These are phyloP conservation scores for Pleurotus tuoliensis DNA, from an alignment of 768 basidiomycete species.

Conservation along the genomic window DNA sequence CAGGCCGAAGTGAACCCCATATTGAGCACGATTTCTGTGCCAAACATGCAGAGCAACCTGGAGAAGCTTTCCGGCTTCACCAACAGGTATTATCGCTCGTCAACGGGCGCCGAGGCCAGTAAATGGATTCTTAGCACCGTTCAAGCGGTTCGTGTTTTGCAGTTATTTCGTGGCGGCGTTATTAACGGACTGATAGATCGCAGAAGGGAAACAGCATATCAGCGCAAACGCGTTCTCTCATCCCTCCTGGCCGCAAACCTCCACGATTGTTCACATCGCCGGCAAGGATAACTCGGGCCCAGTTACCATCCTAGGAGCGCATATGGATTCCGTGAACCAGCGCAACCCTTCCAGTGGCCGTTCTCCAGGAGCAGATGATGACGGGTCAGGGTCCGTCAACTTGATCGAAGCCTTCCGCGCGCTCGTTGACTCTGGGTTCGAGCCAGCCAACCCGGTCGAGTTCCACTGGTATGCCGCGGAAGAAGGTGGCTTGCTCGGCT, in stretches of 20 bases:
- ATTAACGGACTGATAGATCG: slow-evolving; percentile 1
- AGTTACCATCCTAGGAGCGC: slow-evolving; percentile 35
- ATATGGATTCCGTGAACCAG: slow-evolving; percentile 40
- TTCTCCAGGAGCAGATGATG: slow-evolving; percentile 49
- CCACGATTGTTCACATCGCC: slow-evolving; percentile 33
- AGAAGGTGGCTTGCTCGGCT: slow-evolving; percentile 43
- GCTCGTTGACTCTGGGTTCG: slow-evolving; percentile 34
- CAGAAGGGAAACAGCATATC: slow-evolving; percentile 22
- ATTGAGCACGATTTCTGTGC: slow-evolving; percentile 17
- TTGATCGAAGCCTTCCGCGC: slow-evolving; percentile 38
- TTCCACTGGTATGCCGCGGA: slow-evolving; percentile 48
- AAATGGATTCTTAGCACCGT: slow-evolving; percentile 28
- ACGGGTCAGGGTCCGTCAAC: slow-evolving; percentile 43
- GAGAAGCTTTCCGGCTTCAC: slow-evolving; percentile 27
- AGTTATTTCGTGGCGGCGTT: background rate
- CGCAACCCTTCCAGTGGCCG: slow-evolving; percentile 33
- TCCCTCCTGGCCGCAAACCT: slow-evolving; percentile 27
- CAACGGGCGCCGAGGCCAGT: slow-evolving; percentile 27
- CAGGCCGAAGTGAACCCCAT: slow-evolving; percentile 19
- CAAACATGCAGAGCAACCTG: slow-evolving; percentile 25
- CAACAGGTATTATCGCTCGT: slow-evolving; percentile 30
- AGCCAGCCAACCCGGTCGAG: slow-evolving; percentile 37
- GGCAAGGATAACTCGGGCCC: slow-evolving; percentile 26
- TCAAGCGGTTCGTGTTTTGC: slow-evolving; percentile 14
- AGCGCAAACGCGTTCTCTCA: slow-evolving; percentile 26